Evolutionary conservation across 108 stramenopile genomes (phyloP), one percentile per base, ranked within the genome.

Genomic region (Pseudonitzschia multiseries): DNA sequence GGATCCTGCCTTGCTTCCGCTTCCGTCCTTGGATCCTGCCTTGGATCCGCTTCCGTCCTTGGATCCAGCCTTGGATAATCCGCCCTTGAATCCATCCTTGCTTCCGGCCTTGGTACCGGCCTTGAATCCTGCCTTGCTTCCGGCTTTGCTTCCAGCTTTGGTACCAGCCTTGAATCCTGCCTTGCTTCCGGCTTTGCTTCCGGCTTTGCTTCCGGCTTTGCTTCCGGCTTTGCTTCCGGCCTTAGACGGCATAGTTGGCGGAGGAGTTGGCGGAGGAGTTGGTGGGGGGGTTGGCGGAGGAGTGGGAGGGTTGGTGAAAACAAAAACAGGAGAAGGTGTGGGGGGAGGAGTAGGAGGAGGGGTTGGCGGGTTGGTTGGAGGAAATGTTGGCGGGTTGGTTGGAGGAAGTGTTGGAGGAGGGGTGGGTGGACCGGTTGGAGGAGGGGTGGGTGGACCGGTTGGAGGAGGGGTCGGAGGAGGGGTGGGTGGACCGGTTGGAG

Each of bases 101-200:
- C 13, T 26, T 20, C 54, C 54, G n/a, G 8, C 17, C 50, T 51
- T 51, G 10, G 20, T 10, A 10, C 50, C 50, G 50, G 4, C 17
- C 50, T 51, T 51, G 20, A 1, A 8, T 8, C 50, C 50, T n/a
- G 50, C 17, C 50, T 51, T 51, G 50, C 1, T 8, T n/a, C 50
- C 50, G 17, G 8, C n/a, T 10, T 51, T 56, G 54, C 54, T 56
- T 20, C 54, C 54, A 26, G 54, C 13, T 20, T 56, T 56, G 54
- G 22, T 56, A 26, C 54, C 54, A 26, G 13, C 13, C 54, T 56
- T 56, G 24, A 10, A 24, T 8, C 54, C 54, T 2, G 22, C 13
- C 54, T 56, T 56, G 54, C 24, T 56, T 9, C 54, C 54, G 9
- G n/a, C 26, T 24, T 56, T 56, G 54, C 54, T 56, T 21, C 54